Percentiles rank a stretch among this genome's conserved stretches.
Conservation (phyloP, 75 land plant species). For the Chamaecyparis obtusa region DNA sequence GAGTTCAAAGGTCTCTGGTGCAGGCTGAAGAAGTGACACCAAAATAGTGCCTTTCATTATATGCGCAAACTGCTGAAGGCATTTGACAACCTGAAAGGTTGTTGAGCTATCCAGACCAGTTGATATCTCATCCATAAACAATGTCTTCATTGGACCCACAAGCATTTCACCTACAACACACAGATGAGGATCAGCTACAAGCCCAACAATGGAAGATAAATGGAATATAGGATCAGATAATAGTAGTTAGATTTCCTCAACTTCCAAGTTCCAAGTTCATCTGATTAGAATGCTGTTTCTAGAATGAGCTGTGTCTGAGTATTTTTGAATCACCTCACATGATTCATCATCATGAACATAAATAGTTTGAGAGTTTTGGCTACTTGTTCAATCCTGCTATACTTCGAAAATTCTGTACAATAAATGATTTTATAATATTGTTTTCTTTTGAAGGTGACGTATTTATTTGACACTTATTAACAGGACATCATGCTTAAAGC, state of each 20-base stretch:
- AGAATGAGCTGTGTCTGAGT: no score
- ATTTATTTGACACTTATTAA: neutral
- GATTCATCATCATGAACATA: neutral
- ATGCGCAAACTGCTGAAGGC: conserved; percentile 52
- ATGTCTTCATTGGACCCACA: conserved; percentile 19
- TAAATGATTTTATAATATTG: neutral
- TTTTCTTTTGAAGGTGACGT: neutral
- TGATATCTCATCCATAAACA: conserved; percentile 40
- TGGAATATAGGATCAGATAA: neutral
- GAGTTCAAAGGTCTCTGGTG: conserved; percentile 60
- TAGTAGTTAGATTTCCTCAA: neutral
- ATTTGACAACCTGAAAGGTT: conserved; percentile 58
- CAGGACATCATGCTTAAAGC: neutral
- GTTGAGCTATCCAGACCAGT: conserved; percentile 74
- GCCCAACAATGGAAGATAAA: neutral
- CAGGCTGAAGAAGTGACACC: conserved; percentile 67
- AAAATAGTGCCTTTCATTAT: conserved; percentile 42
- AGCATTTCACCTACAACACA: conserved; percentile 24
- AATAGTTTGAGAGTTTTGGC: neutral
- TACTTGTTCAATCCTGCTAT: neutral
- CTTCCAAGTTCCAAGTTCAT: no score
- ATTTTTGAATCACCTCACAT: no score
- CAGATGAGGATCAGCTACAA: neutral
- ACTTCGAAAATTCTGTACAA: neutral
- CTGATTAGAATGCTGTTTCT: no score